Base-by-base conservation (phyloP, 305 asterid species). In the Fraxinus platypoda region DNA sequence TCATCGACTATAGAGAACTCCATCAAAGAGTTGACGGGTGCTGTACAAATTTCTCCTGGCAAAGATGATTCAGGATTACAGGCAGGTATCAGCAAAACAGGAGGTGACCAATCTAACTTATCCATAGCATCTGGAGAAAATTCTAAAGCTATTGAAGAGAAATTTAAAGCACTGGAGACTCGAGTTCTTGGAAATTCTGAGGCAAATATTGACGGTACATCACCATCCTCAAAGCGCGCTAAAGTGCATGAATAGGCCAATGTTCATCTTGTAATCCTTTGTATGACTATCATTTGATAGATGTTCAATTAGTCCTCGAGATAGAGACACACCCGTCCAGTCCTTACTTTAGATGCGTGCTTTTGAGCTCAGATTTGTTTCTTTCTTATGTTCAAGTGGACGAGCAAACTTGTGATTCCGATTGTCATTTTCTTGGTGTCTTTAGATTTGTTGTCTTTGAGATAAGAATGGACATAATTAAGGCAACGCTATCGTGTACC, bases 151-250 rank as follows among this genome's bases (percentile, higher is more conserved):
- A 84, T 75, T 1, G 85, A 71, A 12, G 91, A 82, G 84, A 88
- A 87, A 57, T 88, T 68, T 75, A 86, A 89, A 28, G 76, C 83
- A 6, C 80, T 54, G 2, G 88, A 84, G 80, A 81, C 78, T 6
- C 83, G 75, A 87, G 84, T 52, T 76, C 64, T 70, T 71, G 88
- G 78, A 85, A 82, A 73, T 79, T 71, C 83, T 1, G 91, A 88
- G 86, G 80, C 82, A 74, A 78, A 76, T 82, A 74, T 59, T 66
- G 84, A 43, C 13, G 88, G 76, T 26, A 41, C 75, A 19, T 80
- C 87, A 2, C 94, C 93, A 70, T 91, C 94, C 9, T 75, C 90
- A 38, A 94, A 94, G 87, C 97, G 96, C 23, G 79, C 91, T 7
- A 94, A 85, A 78, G 83, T 86, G 84, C 91, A 90, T 13, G 86